Percentiles rank a stretch among this genome's conserved stretches.
Evolutionary conservation across 83 land plant species (phyloP).

Genomic region (Larix sibirica): DNA sequence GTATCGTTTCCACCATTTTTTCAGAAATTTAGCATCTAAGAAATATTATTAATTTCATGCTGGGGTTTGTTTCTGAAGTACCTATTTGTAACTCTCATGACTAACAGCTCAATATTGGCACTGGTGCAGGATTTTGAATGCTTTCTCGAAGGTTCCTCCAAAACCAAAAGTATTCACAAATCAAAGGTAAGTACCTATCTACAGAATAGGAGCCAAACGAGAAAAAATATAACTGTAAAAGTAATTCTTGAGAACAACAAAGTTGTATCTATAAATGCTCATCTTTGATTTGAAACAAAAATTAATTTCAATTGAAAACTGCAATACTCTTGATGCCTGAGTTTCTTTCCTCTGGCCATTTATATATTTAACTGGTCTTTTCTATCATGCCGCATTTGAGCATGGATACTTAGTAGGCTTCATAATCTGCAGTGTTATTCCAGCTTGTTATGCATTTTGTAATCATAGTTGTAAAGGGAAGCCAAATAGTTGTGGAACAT

Average conservation of each 20-base stretch:
- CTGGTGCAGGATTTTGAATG: slow-evolving; percentile 64
- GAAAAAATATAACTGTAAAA: neutral
- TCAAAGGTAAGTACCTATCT: slow-evolving; percentile 43
- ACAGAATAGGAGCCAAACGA: neutral
- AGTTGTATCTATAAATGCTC: neutral
- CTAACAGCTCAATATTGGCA: neutral
- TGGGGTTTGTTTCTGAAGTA: neutral
- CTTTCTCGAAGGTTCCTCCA: slow-evolving; percentile 70
- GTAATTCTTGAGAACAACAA: neutral
- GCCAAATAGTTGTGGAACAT: neutral
- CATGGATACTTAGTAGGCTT: neutral
- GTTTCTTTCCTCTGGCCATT: neutral
- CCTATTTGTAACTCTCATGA: neutral
- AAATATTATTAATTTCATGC: neutral
- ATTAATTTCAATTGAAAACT: neutral
- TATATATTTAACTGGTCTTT: no score
- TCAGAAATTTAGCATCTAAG: neutral
- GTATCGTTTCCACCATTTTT: neutral
- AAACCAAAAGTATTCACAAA: slow-evolving; percentile 59
- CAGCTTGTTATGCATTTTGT: neutral
- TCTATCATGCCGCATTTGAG: no score
- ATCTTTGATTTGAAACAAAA: neutral
- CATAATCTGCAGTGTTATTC: neutral
- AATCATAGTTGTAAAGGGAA: neutral
- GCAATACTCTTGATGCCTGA: neutral